A percentile compares a stretch with the other conserved stretches of the same genome.
phyloP scores from a whole-genome alignment of 345 rosid genomes.

The Gossypium anomalum region DNA sequence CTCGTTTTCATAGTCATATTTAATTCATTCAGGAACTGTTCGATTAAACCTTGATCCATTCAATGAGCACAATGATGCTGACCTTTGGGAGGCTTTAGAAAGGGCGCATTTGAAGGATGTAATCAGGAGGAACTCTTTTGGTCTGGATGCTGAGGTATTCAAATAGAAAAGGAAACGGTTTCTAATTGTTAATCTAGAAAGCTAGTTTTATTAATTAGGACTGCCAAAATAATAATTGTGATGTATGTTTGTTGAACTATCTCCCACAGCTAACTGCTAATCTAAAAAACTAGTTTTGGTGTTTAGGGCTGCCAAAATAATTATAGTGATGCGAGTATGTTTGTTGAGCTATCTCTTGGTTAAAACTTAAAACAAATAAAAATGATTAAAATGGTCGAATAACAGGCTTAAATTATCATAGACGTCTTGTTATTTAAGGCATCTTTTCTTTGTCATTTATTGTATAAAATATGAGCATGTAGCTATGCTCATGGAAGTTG shows the following conservation, averaged over 20 bases:
- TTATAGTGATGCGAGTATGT: background rate
- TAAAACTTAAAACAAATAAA: background rate
- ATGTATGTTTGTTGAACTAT: background rate
- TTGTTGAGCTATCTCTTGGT: background rate
- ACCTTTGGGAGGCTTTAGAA: conserved; percentile 89
- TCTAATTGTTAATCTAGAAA: background rate
- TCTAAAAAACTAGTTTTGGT: background rate
- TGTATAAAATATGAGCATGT: background rate
- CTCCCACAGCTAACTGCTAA: background rate
- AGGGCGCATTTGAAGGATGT: conserved; percentile 86
- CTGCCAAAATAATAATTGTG: background rate
- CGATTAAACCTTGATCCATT: conserved; percentile 92
- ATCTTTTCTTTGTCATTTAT: background rate
- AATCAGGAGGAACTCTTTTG: conserved; percentile 57
- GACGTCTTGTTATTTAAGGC: background rate
- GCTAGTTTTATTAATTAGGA: background rate
- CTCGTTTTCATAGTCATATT: conserved; percentile 6
- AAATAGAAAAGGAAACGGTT: background rate
- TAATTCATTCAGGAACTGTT: conserved; percentile 58
- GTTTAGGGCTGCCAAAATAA: background rate
- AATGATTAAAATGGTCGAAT: background rate
- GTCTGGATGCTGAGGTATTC: conserved; percentile 65
- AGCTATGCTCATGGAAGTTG: background rate
- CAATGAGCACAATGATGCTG: conserved; percentile 78
- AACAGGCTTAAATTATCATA: background rate